Evolutionary conservation across 1,284 basidiomycete species (phyloP), one percentile per base, ranked within the genome.

Genomic region (Phylloporus sp.): DNA sequence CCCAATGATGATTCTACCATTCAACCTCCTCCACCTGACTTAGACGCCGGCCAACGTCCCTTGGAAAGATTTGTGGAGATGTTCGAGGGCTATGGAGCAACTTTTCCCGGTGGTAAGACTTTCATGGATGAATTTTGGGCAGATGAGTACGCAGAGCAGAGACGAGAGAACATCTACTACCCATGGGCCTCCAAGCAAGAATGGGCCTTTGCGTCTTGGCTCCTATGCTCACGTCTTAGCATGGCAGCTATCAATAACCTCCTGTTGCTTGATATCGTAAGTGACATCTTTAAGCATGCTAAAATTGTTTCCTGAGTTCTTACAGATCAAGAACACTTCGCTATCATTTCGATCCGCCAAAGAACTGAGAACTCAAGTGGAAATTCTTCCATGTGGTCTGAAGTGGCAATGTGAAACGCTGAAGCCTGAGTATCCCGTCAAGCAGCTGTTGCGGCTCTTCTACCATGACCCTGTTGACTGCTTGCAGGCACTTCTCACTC

Each of bases 111-210:
- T 23, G 37, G 56, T 5, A 57, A 52, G 23, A 66, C 66, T 3
- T 65, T 66, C 14, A 60, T 65, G 63, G n/a, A 29, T 32, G 32
- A 32, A 11, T 66, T 67, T 32, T 15, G 35, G 39, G 32, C 35
- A 12, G 58, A 66, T 45, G 29, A 66, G 20, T 67, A 66, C 17
- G 15, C n/a, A 32, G 12, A 3, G 6, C 60, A 32, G 23, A n/a
- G 32, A 35, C 20, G 23, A 25, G 60, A 61, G 17, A 61, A 61
- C 29, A 4, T 49, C 5, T 61, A 55, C 52, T 65, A 20, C 15
- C 59, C 49, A 17, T 65, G 37, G 37, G 64, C 49, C 2, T 60
- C 29, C 5, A 55, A 59, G 39, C 23, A 61, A 29, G 64, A 65
- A 12, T 65, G 64, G 59, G 27, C 27, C 12, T 55, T 65, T 41